A percentile compares a stretch with the other conserved stretches of the same genome.
These are phyloP conservation scores for Phlebiopsis flavidoalba DNA, from an alignment of 768 basidiomycete genomes.

Conservation along the genomic window DNA sequence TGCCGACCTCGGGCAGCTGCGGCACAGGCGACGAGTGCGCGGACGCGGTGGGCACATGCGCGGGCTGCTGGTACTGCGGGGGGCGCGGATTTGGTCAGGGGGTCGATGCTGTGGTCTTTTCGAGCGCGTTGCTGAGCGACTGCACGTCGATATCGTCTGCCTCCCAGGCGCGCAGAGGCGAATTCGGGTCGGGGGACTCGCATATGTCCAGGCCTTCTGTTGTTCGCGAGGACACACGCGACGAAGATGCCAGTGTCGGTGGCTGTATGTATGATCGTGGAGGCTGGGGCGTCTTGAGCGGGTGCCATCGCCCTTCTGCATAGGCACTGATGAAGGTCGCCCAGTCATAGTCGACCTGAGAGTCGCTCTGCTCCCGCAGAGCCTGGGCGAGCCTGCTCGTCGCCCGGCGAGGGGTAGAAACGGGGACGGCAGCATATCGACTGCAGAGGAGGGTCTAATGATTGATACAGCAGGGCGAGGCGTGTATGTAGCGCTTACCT, in stretches of 20 bases:
- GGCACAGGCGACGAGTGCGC: not conserved
- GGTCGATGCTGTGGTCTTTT: not conserved
- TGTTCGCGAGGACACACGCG: not conserved
- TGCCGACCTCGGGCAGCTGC: constrained; percentile 6
- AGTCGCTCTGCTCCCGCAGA: constrained; percentile 13
- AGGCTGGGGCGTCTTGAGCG: constrained; percentile 59
- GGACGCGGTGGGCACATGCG: not conserved
- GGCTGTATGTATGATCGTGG: constrained; percentile 35
- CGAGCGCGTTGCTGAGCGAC: not conserved
- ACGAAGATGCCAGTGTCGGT: constrained; percentile 15
- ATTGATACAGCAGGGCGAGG: not conserved
- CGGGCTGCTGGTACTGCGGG: constrained; percentile 9
- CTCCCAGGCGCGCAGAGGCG: constrained; percentile 1
- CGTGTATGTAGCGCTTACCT: constrained; percentile 14
- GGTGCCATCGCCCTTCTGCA: constrained; percentile 75
- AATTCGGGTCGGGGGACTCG: constrained; percentile 10
- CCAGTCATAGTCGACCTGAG: constrained; percentile 55
- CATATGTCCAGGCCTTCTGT: constrained; percentile 6
- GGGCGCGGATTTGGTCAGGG: constrained; percentile 10
- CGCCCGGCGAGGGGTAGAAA: constrained; percentile 25
- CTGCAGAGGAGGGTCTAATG: not conserved
- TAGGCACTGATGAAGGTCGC: constrained; percentile 73
- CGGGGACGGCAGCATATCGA: constrained; percentile 21
- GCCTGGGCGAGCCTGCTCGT: constrained; percentile 17
- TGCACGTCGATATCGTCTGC: not conserved